Conservation (phyloP, 306 rosid genomes). For the Trifolium repens region DNA sequence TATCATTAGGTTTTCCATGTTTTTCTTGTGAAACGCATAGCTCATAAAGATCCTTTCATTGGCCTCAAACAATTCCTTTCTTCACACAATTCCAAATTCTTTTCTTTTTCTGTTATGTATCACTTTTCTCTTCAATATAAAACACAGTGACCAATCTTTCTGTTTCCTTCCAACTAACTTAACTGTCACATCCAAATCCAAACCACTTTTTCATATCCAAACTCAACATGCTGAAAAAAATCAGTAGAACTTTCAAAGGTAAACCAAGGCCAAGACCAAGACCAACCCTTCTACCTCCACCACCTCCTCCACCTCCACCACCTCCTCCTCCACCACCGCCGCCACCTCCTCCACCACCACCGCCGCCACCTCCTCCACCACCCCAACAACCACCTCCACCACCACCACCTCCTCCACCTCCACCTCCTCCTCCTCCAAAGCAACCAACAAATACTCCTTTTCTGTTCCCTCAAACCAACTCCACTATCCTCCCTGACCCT, state of each 20-base stretch:
- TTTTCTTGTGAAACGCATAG: conserved; percentile 1
- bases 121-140: background rate
- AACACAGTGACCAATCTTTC: conserved; percentile 5
- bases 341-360: background rate
- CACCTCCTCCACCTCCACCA: background rate
- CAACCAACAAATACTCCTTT: conserved; percentile 49
- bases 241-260: conserved; percentile 13
- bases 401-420: background rate
- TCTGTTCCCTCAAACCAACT: conserved; percentile 61
- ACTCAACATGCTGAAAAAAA: conserved; percentile 51
- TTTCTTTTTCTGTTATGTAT: conserved; percentile 17
- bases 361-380: background rate
- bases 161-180: conserved; percentile 35
- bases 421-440: background rate
- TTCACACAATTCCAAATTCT: conserved; percentile 30
- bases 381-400: background rate
- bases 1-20: background rate
- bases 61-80: conserved; percentile 45
- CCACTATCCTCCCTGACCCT: conserved; percentile 80
- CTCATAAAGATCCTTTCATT: conserved; percentile 53
- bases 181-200: conserved; percentile 20
- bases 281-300: background rate
- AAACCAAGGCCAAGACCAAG: conserved; percentile 6
- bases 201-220: conserved; percentile 12
- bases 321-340: background rate